Conservation (phyloP, 768 basidiomycete species). For the Mycena rebaudengoi region DNA sequence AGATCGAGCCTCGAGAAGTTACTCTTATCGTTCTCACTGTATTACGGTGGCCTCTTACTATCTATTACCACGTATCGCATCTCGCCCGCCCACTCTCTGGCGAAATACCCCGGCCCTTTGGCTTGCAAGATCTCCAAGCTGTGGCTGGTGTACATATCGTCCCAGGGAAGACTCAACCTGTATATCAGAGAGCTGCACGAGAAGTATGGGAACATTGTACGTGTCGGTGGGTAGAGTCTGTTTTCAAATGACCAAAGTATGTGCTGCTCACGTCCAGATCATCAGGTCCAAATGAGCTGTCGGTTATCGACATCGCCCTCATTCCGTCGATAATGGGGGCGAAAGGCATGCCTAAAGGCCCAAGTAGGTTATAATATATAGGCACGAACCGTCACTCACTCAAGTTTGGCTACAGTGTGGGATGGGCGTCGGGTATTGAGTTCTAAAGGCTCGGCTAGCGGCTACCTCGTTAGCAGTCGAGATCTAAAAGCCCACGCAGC, state of each 20-base stretch:
- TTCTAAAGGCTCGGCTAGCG: too few species aligned
- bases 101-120: slow-evolving; percentile 55
- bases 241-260: too few species aligned
- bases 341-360: slow-evolving; percentile 52
- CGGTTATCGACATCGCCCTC: slow-evolving; percentile 43
- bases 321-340: slow-evolving; percentile 45
- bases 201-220: slow-evolving; percentile 60
- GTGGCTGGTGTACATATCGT: slow-evolving; percentile 41
- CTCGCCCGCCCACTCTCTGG: slow-evolving; percentile 57
- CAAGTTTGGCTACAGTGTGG: slow-evolving; percentile 35
- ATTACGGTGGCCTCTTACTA: slow-evolving; percentile 12
- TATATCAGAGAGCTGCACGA: slow-evolving; percentile 55
- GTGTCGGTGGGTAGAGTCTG: slow-evolving; percentile 54
- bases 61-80: slow-evolving; percentile 49
- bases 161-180: slow-evolving; percentile 52
- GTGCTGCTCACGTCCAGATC: background rate
- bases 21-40: background rate
- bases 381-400: background rate
- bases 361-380: slow-evolving; percentile 34
- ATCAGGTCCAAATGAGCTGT: slow-evolving; percentile 58
- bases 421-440: slow-evolving; percentile 33
- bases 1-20: too few species aligned
- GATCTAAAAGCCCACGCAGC: too few species aligned
- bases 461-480: too few species aligned
- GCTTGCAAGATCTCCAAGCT: slow-evolving; percentile 49